Evolutionary conservation across 2,329 filamentous ascomycete genomes (phyloP).

Genomic region (Corynespora cassiicola): DNA sequence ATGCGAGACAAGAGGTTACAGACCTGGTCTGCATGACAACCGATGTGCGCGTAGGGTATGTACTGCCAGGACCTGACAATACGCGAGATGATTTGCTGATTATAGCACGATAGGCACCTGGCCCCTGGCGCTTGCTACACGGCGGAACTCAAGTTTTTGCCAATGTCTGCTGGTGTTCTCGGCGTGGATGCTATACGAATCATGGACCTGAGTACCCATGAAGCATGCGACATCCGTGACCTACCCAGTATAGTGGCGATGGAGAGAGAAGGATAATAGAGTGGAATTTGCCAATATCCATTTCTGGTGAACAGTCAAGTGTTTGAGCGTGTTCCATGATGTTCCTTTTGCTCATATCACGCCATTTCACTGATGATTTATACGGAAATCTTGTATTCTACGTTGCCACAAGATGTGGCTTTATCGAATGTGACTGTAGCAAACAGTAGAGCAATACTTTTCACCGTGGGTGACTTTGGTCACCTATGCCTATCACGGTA

Average conservation of each 20-base stretch:
- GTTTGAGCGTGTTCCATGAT: too few relatives aligned
- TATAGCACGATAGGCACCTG: constrained; percentile 63
- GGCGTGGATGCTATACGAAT: constrained; percentile 76
- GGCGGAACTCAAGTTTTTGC: constrained; percentile 74
- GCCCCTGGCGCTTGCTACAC: constrained; percentile 76
- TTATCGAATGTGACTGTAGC: too few relatives aligned
- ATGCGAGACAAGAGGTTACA: constrained; percentile 66
- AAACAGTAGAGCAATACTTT: too few relatives aligned
- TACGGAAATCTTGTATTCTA: too few relatives aligned
- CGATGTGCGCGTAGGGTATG: constrained; percentile 73
- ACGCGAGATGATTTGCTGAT: constrained; percentile 15
- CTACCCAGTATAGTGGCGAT: constrained; percentile 69
- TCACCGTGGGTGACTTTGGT: too few relatives aligned
- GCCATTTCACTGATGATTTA: too few relatives aligned
- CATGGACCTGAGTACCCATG: constrained; percentile 74
- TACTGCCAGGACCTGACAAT: constrained; percentile 5
- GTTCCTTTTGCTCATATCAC: too few relatives aligned
- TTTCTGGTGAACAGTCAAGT: too few relatives aligned
- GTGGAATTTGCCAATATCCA: too few relatives aligned
- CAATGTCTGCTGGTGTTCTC: constrained; percentile 70
- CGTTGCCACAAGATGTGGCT: too few relatives aligned
- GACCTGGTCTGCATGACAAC: constrained; percentile 78
- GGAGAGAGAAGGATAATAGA: constrained; percentile 20
- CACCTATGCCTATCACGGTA: too few relatives aligned
- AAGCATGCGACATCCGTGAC: constrained; percentile 79